phyloP scores from a whole-genome alignment of 2,329 filamentous ascomycete species.

The Cytospora chrysosperma region DNA sequence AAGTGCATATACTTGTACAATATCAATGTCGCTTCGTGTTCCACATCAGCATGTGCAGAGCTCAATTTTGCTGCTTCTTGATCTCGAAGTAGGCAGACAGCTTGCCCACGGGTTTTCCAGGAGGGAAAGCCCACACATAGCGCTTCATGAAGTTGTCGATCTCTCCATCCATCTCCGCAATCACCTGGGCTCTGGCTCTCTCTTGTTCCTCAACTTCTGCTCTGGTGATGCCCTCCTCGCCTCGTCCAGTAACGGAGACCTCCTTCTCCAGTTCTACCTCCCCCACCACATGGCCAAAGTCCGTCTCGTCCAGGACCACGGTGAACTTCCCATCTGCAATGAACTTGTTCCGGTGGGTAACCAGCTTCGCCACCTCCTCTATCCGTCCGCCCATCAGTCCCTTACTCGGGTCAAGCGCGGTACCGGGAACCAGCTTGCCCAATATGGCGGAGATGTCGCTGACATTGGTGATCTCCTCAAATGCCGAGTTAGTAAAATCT shows the following conservation, averaged over 20 bases:
- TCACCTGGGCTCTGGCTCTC: neutral
- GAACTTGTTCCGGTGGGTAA: constrained; percentile 5
- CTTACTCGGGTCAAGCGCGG: neutral
- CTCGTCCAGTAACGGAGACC: neutral
- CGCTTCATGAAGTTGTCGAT: constrained; percentile 6
- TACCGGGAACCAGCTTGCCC: neutral
- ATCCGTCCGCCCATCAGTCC: neutral
- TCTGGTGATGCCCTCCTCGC: neutral
- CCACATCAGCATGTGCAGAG: neutral
- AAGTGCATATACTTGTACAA: neutral
- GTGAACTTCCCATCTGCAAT: constrained; percentile 1
- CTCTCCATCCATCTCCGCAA: constrained; percentile 5
- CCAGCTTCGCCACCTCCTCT: constrained; percentile 17
- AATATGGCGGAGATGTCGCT: neutral
- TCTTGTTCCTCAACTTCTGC: neutral
- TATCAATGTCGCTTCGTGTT: neutral
- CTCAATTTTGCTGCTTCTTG: neutral
- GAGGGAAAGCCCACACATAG: constrained; percentile 4
- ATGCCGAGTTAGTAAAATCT: constrained; percentile 1
- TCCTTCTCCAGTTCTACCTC: constrained; percentile 6
- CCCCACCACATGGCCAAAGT: constrained; percentile 5
- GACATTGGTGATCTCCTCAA: constrained; percentile 9
- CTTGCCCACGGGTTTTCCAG: constrained; percentile 1
- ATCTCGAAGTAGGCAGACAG: constrained; percentile 6
- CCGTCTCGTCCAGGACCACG: constrained; percentile 2